Evolutionary conservation across 257 asterid species (phyloP).

Genomic region (Solanum okadae): DNA sequence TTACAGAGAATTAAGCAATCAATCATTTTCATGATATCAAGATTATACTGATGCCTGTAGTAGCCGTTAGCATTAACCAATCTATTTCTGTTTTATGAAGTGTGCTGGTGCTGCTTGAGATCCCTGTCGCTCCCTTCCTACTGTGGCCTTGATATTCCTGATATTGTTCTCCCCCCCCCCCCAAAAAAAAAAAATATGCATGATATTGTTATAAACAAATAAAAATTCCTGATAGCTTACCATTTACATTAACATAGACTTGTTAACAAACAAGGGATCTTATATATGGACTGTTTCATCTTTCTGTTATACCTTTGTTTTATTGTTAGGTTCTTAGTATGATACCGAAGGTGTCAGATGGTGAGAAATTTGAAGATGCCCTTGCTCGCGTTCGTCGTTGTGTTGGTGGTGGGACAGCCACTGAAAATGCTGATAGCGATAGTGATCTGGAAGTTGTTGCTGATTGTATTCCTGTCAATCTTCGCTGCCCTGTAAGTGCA

Average conservation of each 20-base stretch:
- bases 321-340: constrained; percentile 54
- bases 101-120: background rate
- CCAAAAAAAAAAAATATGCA: background rate
- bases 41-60: background rate
- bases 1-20: background rate
- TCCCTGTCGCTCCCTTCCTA: background rate
- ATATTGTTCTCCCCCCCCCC: background rate
- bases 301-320: background rate
- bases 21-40: background rate
- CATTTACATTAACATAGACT: background rate
- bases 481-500: constrained; percentile 92
- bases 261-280: background rate
- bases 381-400: constrained; percentile 54
- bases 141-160: background rate
- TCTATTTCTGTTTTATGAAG: background rate
- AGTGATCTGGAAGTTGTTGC: constrained; percentile 98
- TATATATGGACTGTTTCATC: background rate
- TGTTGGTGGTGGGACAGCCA: constrained; percentile 75
- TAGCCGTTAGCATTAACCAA: background rate
- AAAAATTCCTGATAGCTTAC: background rate
- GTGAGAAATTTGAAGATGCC: constrained; percentile 91
- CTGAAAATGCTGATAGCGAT: constrained; percentile 96
- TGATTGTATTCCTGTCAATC: constrained; percentile 86
- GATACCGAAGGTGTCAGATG: constrained; percentile 84
- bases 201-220: background rate